Conservation (phyloP, 2,329 filamentous ascomycete species). For the Hawksworthiomyces lignivorus region DNA sequence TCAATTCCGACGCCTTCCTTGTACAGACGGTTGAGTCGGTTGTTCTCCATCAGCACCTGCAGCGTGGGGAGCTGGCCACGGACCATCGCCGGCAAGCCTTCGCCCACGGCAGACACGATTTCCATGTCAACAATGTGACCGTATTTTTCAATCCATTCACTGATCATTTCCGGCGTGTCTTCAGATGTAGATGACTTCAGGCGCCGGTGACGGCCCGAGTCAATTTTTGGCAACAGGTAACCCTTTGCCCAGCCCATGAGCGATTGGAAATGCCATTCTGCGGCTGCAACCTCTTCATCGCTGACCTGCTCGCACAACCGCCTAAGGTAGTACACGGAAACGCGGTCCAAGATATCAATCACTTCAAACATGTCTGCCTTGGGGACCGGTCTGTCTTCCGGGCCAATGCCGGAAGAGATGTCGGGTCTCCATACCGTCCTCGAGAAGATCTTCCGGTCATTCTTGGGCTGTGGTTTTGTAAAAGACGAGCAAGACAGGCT, state of each 20-base stretch:
- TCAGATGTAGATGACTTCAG: slow-evolving; percentile 1
- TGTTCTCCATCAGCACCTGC: slow-evolving; percentile 26
- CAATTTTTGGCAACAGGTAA: slow-evolving; percentile 10
- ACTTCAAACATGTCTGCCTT: slow-evolving; percentile 2
- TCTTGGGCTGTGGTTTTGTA: slow-evolving; percentile 9
- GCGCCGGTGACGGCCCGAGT: slow-evolving; percentile 9
- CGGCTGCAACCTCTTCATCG: slow-evolving; percentile 6
- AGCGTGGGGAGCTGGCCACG: slow-evolving; percentile 15
- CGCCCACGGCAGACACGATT: slow-evolving; percentile 11
- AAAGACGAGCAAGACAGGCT: slow-evolving; percentile 13
- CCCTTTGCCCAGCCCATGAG: slow-evolving; percentile 5
- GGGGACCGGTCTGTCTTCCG: slow-evolving; percentile 5
- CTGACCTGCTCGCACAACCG: slow-evolving; percentile 6
- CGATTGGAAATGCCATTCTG: slow-evolving; percentile 10
- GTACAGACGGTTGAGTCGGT: slow-evolving; percentile 28
- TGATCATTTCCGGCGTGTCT: slow-evolving; percentile 10
- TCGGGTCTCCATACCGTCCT: slow-evolving; percentile 11
- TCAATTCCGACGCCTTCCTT: slow-evolving; percentile 16
- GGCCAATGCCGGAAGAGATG: slow-evolving; percentile 4
- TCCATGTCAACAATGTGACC: slow-evolving; percentile 11
- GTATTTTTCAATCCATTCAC: slow-evolving; percentile 1
- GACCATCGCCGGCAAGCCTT: slow-evolving; percentile 9
- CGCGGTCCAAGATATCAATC: slow-evolving; percentile 8
- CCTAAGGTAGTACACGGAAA: slow-evolving; percentile 7
- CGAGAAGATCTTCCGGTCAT: slow-evolving; percentile 11